A percentile compares a stretch with the other conserved stretches of the same genome.
Conservation (phyloP, 129 eudicot species). For the Flaveria robusta region DNA sequence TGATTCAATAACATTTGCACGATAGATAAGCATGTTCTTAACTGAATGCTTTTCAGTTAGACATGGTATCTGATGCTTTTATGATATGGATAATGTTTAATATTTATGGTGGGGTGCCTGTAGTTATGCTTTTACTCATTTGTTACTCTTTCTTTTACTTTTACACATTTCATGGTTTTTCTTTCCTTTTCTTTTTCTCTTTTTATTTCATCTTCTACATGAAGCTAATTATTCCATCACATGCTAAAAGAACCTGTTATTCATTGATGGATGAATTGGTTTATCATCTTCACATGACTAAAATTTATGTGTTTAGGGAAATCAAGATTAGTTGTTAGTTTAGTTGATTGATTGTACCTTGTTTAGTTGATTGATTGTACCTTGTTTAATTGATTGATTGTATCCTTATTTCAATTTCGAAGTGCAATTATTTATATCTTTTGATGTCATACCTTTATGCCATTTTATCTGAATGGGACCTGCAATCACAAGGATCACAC, state of each 20-base stretch:
- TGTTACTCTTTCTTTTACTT: conserved; percentile 37
- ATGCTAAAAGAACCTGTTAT: conserved; percentile 28
- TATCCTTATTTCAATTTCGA: not conserved
- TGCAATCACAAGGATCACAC: too few species aligned
- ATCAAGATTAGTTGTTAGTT: not conserved
- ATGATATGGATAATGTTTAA: conserved; percentile 33
- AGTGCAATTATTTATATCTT: not conserved
- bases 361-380: not conserved
- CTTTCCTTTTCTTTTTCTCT: conserved; percentile 21
- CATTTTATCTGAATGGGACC: not conserved
- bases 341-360: not conserved
- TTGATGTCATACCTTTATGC: not conserved
- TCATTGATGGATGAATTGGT: too few species aligned
- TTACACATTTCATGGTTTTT: conserved; percentile 14
- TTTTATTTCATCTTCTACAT: conserved; percentile 43
- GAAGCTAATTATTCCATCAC: conserved; percentile 45
- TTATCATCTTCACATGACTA: not conserved
- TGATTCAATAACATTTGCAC: not conserved
- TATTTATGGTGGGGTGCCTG: conserved; percentile 31
- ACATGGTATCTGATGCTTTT: conserved; percentile 45
- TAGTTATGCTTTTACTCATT: conserved; percentile 48
- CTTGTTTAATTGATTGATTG: not conserved
- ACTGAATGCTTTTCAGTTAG: conserved; percentile 16
- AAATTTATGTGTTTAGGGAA: not conserved
- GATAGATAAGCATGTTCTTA: conserved; percentile 13